Conservation (phyloP, 305 asterid species). For the Fraxinus ornus region DNA sequence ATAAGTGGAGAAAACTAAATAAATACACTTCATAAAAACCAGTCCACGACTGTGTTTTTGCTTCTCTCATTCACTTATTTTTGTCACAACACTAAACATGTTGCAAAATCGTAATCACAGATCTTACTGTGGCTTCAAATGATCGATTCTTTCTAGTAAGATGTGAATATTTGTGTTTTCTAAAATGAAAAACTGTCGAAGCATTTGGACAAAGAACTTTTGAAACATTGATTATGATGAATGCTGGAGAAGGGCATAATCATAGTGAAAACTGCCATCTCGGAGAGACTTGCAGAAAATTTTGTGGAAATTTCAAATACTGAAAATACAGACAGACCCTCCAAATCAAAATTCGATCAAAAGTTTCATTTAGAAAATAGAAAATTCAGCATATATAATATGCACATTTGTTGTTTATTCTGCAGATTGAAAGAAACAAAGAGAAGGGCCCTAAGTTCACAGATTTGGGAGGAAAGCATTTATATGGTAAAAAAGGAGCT, state of each 20-base stretch:
- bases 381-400: background rate
- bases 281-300: background rate
- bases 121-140: background rate
- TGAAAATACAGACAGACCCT: background rate
- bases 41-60: background rate
- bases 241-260: background rate
- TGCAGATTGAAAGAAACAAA: conserved; percentile 78
- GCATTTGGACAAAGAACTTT: background rate
- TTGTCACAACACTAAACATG: background rate
- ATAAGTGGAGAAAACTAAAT: background rate
- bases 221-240: background rate
- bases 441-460: conserved; percentile 71
- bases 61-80: background rate
- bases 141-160: background rate
- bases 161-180: background rate
- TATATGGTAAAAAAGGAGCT: conserved; percentile 61
- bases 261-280: background rate
- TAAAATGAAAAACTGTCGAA: background rate
- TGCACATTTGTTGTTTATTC: background rate
- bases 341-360: background rate
- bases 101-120: background rate
- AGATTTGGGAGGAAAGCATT: conserved; percentile 73
- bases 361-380: background rate
- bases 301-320: background rate
- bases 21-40: background rate